These are phyloP conservation scores for Paspalum notatum DNA, from an alignment of 176 grass and related monocot genomes.

Conservation along the genomic window DNA sequence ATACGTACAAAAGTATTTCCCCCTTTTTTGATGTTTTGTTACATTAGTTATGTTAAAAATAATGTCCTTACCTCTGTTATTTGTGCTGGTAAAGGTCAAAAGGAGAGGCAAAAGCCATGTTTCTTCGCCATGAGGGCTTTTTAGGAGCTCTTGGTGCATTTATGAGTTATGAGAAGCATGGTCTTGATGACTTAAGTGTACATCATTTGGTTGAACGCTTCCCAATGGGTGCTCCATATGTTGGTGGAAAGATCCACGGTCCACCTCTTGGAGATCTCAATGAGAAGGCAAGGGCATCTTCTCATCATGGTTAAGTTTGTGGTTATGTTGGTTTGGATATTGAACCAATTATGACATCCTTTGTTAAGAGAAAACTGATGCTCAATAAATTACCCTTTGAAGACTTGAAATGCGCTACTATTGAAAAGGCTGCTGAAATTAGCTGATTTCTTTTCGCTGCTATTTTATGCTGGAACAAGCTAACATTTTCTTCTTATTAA, in stretches of 20 bases:
- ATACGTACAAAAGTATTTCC: conserved; percentile 15
- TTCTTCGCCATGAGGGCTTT: conserved; percentile 96
- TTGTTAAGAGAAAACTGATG: background rate
- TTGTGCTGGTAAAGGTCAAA: conserved; percentile 72
- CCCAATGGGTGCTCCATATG: conserved; percentile 94
- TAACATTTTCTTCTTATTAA: conserved; percentile 29
- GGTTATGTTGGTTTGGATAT: conserved; percentile 27
- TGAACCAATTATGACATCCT: conserved; percentile 33
- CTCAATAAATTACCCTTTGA: conserved; percentile 22
- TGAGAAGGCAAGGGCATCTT: conserved; percentile 75
- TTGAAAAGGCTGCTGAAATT: background rate
- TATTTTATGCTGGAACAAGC: conserved; percentile 15
- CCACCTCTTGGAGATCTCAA: conserved; percentile 93
- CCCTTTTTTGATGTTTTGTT: background rate
- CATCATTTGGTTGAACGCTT: conserved; percentile 98
- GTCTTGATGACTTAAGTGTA: conserved; percentile 81
- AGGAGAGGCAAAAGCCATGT: conserved; percentile 89
- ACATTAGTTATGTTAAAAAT: background rate
- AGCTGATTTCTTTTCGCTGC: background rate
- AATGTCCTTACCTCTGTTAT: conserved; percentile 8
- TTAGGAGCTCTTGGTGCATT: conserved; percentile 94
- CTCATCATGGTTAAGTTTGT: conserved; percentile 28
- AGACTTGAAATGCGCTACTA: background rate
- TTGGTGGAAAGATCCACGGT: conserved; percentile 94
- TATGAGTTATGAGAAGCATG: conserved; percentile 98